A percentile compares a stretch with the other conserved stretches of the same genome.
Evolutionary conservation across 1,284 basidiomycete genomes (phyloP).

Genomic region (Trametes pubescens): DNA sequence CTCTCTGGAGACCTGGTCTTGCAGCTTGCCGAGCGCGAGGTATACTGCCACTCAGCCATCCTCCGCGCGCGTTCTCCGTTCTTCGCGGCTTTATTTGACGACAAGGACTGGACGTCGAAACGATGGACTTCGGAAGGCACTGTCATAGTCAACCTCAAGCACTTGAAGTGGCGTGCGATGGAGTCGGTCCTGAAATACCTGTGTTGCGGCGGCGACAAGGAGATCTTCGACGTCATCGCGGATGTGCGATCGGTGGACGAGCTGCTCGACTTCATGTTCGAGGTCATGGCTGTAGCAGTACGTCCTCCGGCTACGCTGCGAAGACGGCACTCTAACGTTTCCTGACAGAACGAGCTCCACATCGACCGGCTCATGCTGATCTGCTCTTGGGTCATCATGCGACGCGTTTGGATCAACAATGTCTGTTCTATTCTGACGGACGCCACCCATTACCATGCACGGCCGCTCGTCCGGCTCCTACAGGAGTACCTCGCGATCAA

Average conservation of each 20-base stretch:
- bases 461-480: conserved; percentile 74
- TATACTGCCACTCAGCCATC: conserved; percentile 78
- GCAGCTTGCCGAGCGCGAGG: conserved; percentile 72
- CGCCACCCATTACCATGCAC: conserved; percentile 82
- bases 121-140: conserved; percentile 65
- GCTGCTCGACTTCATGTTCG: conserved; percentile 88
- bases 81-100: conserved; percentile 88
- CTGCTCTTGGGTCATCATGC: conserved; percentile 81
- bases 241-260: conserved; percentile 76
- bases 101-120: conserved; percentile 81
- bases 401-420: conserved; percentile 79
- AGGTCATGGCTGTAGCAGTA: conserved; percentile 87
- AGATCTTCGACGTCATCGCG: conserved; percentile 80
- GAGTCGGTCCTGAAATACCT: conserved; percentile 81
- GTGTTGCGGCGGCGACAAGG: conserved; percentile 79
- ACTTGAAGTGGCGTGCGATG: conserved; percentile 82
- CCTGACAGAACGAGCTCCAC: conserved; percentile 82
- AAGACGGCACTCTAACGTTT: conserved; percentile 1
- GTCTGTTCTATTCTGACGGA: conserved; percentile 86
- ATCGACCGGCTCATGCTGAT: conserved; percentile 87
- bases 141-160: conserved; percentile 74
- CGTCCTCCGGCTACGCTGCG: conserved; percentile 36
- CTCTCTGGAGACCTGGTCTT: conserved; percentile 78
- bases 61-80: conserved; percentile 87
- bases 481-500: conserved; percentile 87